Percentiles rank a stretch among this genome's conserved stretches.
Conservation (phyloP, 257 asterid genomes). For the Capsicum rhomboideum region DNA sequence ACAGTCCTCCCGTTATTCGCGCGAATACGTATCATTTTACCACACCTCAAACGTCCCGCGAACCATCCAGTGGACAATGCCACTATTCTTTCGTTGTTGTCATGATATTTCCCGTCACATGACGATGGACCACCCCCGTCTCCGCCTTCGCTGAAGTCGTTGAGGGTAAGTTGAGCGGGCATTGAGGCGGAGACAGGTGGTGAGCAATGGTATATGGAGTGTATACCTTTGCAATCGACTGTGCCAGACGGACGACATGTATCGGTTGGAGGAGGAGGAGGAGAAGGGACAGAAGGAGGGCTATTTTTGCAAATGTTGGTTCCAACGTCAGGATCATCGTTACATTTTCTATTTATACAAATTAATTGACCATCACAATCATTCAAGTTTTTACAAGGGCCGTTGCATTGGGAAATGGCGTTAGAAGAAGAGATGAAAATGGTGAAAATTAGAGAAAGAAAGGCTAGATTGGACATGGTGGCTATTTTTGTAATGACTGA, state of each 20-base stretch:
- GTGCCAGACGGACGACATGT: not conserved
- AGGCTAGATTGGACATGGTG: slow-evolving; percentile 4
- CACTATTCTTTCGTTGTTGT: slow-evolving; percentile 21
- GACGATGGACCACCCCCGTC: slow-evolving; percentile 31
- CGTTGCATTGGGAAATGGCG: slow-evolving; percentile 10
- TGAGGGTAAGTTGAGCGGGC: slow-evolving; percentile 25
- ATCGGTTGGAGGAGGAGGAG: not conserved
- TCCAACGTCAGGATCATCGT: slow-evolving; percentile 25
- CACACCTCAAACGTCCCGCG: slow-evolving; percentile 24
- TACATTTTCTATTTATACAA: slow-evolving; percentile 23
- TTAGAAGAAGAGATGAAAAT: not conserved
- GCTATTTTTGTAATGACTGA: not conserved
- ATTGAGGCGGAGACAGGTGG: slow-evolving; percentile 31
- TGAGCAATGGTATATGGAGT: slow-evolving; percentile 19
- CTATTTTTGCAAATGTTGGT: not conserved
- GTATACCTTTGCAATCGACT: not conserved
- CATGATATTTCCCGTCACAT: slow-evolving; percentile 24
- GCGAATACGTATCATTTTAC: slow-evolving; percentile 14
- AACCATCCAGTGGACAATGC: slow-evolving; percentile 47
- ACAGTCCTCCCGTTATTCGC: slow-evolving; percentile 4
- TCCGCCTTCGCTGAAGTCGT: slow-evolving; percentile 31
- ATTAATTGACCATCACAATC: slow-evolving; percentile 26
- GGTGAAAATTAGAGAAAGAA: not conserved
- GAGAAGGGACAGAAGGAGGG: not conserved
- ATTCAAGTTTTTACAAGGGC: slow-evolving; percentile 15